These are phyloP conservation scores for Myriangium duriaei DNA, from an alignment of 2,329 filamentous ascomycete species.

Conservation along the genomic window DNA sequence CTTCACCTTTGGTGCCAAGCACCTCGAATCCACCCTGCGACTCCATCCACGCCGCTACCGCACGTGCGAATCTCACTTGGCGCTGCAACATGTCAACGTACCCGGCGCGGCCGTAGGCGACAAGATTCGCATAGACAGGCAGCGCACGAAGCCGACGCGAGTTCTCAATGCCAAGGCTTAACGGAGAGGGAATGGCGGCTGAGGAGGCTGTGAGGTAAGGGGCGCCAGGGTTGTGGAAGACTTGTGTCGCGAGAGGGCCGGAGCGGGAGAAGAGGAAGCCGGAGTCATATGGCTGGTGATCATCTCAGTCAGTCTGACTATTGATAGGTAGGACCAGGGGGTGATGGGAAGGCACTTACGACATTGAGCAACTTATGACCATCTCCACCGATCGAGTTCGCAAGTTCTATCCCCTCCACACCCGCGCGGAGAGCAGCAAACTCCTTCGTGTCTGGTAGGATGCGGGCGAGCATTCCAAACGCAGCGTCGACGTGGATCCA, in stretches of 20 bases:
- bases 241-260: conserved; percentile 42
- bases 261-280: conserved; percentile 76
- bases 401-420: conserved; percentile 58
- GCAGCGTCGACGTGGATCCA: conserved; percentile 92
- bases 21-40: conserved; percentile 52
- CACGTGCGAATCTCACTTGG: conserved; percentile 60
- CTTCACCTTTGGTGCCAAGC: conserved; percentile 27
- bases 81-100: conserved; percentile 56
- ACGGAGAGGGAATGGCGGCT: conserved; percentile 55
- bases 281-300: conserved; percentile 73
- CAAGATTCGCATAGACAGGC: conserved; percentile 72
- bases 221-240: conserved; percentile 76
- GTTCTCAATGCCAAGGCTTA: conserved; percentile 84
- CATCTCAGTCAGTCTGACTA: conserved; percentile 2
- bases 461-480: conserved; percentile 70
- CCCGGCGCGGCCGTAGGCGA: conserved; percentile 59
- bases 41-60: conserved; percentile 51
- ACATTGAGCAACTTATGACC: conserved; percentile 90
- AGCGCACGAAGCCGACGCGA: conserved; percentile 81
- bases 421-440: conserved; percentile 43
- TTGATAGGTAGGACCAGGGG: neutral
- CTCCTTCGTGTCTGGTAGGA: conserved; percentile 43
- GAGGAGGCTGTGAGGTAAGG: conserved; percentile 52
- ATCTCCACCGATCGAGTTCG: conserved; percentile 78
- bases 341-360: conserved; percentile 32